Evolutionary conservation across 1,284 basidiomycete genomes (phyloP), one percentile per base, ranked within the genome.

Genomic region (Macrocystidia cucumis): DNA sequence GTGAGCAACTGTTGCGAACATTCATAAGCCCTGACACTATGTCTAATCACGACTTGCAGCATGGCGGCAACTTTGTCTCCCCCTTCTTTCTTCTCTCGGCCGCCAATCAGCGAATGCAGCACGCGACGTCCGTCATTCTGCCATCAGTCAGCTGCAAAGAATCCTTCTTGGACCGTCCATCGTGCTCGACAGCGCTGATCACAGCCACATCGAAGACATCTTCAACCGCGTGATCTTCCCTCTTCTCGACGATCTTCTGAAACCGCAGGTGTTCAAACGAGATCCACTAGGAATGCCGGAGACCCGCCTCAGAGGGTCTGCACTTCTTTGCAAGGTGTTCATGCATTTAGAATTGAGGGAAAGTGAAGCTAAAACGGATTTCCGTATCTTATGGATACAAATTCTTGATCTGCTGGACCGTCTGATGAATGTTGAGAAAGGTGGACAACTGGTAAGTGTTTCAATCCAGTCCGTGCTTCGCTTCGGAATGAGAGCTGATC

Each of bases 151-250:
- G 49, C 67, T 98, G 6, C 93, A 98, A 54, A 82, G 93, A 11
- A 74, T 91, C 14, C 66, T 98, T 12, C 73, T 98, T 9, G 86
- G 90, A 1, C 81, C 86, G 5, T 78, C 88, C 38, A 60, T 91
- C 28, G 56, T 81, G 27, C 59, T 76, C 36, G 65, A 75, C 48
- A 63, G 69, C 32, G 57, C 65, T 6, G 66, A 79, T 41, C 72
- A 78, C 26, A 59, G 56, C 7, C 77, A 86, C 45, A 71, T 91
- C 9, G 78, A 85, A 40, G 81, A 87, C 40, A 74, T 97, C 17
- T 98, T 98, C 65, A 84, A 89, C 51, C 74, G 79, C 16, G 83
- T 96, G 31, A 66, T 98, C 18, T 96, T 98, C 63, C 95, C 93
- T 2, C 72, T 97, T 18, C 61, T 98, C 21, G 92, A 98, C 44